Percentiles rank a stretch among this genome's conserved stretches.
These are phyloP conservation scores for Beauveria medogensis DNA, from an alignment of 2,329 filamentous ascomycete genomes.

Conservation along the genomic window DNA sequence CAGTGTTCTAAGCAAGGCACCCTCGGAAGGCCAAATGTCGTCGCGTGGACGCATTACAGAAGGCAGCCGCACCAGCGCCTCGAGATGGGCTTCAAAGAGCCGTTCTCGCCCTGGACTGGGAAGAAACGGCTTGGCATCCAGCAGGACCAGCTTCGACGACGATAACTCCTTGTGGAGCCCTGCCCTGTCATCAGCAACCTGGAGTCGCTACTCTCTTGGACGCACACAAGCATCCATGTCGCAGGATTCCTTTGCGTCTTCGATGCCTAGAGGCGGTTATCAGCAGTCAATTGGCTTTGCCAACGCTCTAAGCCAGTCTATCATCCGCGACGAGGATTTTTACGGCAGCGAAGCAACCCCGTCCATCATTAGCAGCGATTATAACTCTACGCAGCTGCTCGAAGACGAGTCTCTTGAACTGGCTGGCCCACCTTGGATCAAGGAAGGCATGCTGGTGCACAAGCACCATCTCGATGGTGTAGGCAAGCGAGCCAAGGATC, in stretches of 20 bases:
- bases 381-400: slow-evolving; percentile 56
- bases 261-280: slow-evolving; percentile 69
- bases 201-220: slow-evolving; percentile 88
- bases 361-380: slow-evolving; percentile 52
- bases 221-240: slow-evolving; percentile 89
- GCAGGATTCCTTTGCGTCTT: slow-evolving; percentile 79
- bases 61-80: slow-evolving; percentile 40
- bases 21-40: slow-evolving; percentile 70
- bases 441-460: slow-evolving; percentile 91
- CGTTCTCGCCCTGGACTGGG: slow-evolving; percentile 69
- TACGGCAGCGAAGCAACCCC: slow-evolving; percentile 39
- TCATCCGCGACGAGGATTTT: slow-evolving; percentile 78
- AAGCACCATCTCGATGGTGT: slow-evolving; percentile 90
- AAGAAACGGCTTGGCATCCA: slow-evolving; percentile 76
- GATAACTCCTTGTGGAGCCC: slow-evolving; percentile 86
- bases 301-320: slow-evolving; percentile 91
- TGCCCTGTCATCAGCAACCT: slow-evolving; percentile 74
- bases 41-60: slow-evolving; percentile 64
- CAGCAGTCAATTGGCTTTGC: slow-evolving; percentile 97
- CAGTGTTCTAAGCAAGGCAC: slow-evolving; percentile 86
- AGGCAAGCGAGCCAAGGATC: slow-evolving; percentile 87
- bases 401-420: slow-evolving; percentile 92
- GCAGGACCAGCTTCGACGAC: slow-evolving; percentile 90
- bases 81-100: slow-evolving; percentile 78
- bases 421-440: slow-evolving; percentile 92